A percentile compares a stretch with the other conserved stretches of the same genome.
These are phyloP conservation scores for Entomortierella chlamydospora DNA, from an alignment of 192 early-diverging fungal species.

Conservation along the genomic window DNA sequence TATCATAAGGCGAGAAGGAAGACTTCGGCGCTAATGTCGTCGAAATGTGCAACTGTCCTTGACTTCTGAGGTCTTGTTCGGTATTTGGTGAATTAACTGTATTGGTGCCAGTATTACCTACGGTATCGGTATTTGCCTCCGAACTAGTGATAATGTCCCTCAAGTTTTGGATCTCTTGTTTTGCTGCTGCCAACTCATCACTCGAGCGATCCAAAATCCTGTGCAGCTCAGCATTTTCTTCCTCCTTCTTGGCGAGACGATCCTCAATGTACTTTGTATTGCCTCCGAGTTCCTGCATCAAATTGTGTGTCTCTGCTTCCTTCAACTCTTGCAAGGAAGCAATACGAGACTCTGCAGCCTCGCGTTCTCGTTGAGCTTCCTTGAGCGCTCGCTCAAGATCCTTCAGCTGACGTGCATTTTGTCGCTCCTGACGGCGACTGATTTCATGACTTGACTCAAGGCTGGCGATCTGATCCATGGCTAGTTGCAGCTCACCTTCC, in stretches of 20 bases:
- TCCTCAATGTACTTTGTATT: slow-evolving; percentile 54
- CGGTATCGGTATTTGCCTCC: slow-evolving; percentile 5
- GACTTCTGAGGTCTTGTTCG: slow-evolving; percentile 13
- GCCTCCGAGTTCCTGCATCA: slow-evolving; percentile 46
- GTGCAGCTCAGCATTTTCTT: slow-evolving; percentile 60
- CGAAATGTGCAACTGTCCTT: slow-evolving; percentile 16
- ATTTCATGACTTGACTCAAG: slow-evolving; percentile 45
- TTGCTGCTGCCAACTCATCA: slow-evolving; percentile 44
- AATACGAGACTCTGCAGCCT: slow-evolving; percentile 35
- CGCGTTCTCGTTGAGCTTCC: slow-evolving; percentile 40
- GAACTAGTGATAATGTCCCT: slow-evolving; percentile 38
- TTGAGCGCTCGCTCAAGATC: slow-evolving; percentile 46
- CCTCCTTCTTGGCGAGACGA: slow-evolving; percentile 54
- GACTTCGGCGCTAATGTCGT: slow-evolving; percentile 26
- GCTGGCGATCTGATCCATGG: slow-evolving; percentile 46
- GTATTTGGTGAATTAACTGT: not conserved
- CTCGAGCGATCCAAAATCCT: slow-evolving; percentile 50
- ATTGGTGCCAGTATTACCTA: not conserved
- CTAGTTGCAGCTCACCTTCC: slow-evolving; percentile 35
- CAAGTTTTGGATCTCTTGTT: slow-evolving; percentile 42
- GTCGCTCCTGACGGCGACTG: slow-evolving; percentile 43
- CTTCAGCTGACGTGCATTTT: slow-evolving; percentile 34
- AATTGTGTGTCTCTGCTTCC: slow-evolving; percentile 39
- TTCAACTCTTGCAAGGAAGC: slow-evolving; percentile 48
- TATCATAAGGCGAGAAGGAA: slow-evolving; percentile 27